phyloP scores from a whole-genome alignment of 306 rosid species.

The Vigna hirtella region DNA sequence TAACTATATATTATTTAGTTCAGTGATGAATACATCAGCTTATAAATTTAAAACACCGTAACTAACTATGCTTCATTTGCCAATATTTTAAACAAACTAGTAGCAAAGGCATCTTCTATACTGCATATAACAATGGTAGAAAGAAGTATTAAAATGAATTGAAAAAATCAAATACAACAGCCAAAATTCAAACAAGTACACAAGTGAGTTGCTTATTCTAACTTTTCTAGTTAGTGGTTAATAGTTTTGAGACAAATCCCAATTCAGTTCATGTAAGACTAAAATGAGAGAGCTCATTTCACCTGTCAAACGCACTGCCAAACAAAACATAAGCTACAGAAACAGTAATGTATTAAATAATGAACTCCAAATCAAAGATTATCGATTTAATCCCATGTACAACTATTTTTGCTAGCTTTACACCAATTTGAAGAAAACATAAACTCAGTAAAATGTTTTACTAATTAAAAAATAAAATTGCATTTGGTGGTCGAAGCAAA shows the following conservation, averaged over 20 bases:
- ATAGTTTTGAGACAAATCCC: not conserved
- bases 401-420: not conserved
- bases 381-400: not conserved
- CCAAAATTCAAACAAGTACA: constrained; percentile 11
- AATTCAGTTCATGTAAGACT: constrained; percentile 23
- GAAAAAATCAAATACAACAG: not conserved
- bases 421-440: constrained; percentile 23
- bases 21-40: not conserved
- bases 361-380: constrained; percentile 6
- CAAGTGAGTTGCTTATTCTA: not conserved
- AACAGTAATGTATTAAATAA: not conserved
- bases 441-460: not conserved
- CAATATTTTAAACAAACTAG: not conserved
- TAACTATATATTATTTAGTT: not conserved
- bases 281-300: constrained; percentile 16
- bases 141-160: not conserved
- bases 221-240: not conserved
- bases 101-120: not conserved
- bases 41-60: not conserved
- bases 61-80: not conserved
- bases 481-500: not conserved
- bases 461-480: constrained; percentile 21
- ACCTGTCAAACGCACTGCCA: constrained; percentile 15
- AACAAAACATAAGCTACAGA: not conserved
- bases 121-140: not conserved